Base-by-base conservation (phyloP, 257 asterid genomes). In the Cinchona pubescens region DNA sequence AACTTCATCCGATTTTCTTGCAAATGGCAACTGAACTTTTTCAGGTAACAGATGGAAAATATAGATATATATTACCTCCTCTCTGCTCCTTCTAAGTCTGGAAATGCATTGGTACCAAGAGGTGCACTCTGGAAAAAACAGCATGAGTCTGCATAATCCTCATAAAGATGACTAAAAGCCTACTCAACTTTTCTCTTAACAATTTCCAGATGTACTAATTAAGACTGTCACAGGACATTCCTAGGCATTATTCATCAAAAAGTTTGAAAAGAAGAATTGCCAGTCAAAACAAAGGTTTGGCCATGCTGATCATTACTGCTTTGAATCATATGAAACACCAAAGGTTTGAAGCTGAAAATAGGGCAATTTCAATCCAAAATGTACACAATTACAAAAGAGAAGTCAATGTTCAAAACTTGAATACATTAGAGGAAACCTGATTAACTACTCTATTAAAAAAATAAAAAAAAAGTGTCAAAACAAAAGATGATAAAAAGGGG, bases 11-110 rank as follows among this genome's bases (percentile, higher is more conserved):
- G 59, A 48, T 53, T 43, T 69, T 23, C 62, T n/a, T 0, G 30
- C 16, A 38, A 0, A 64, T 51, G 46, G 11, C 1, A 35, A 38
- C 21, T 34, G 21, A 66, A 58, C 40, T 65, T 1, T 6, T 35
- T 35, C 45, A 79, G 37, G 45, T 0, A 27, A 25, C 19, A 15
- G 27, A 15, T 21, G 37, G 42, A 56, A 29, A 65, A 6, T 45
- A 25, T 5, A 56, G 38, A 25, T 1, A 53, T 43, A 38, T 19
- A 40, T 0, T 76, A 77, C 79, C 82, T 69, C 51, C 37, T 73
- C 65, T 65, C 76, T 68, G 35, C 61, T 61, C 71, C 82, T 35
- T 35, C 66, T 11, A 62, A 46, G 23, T 77, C 74, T 14, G 69
- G 71, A 74, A 51, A 61, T 55, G 62, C 35, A 43, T 27, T 7